Evolutionary conservation across 2,329 filamentous ascomycete species (phyloP), one percentile per base, ranked within the genome.

Genomic region (Trichoderma cornu-damae): DNA sequence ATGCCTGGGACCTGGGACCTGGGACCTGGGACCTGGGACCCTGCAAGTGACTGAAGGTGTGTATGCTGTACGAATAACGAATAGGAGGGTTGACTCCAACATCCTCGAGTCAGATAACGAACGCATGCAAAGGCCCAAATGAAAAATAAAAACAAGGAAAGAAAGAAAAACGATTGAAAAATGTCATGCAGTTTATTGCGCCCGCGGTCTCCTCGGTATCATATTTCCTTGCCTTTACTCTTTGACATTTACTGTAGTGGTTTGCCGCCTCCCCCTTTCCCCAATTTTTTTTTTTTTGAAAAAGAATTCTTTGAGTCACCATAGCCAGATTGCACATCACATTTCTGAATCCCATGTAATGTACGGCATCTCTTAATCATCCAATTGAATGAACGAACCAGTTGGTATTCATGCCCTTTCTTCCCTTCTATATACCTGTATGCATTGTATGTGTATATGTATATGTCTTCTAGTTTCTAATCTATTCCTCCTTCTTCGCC

Each of bases 401-500:
- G 22, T 38, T 34, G 30, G 51, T 30, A n/a, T n/a, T n/a, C 14
- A 55, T 22, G 51, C 34, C n/a, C 30, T 47, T 20, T 47, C 42
- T 38, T 55, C 34, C 51, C 42, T 30, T 55, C 51, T 55, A 55
- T 55, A 55, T 55, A 58, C 53, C 56, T 57, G 42, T 44, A 61
- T 67, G 64, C 65, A 63, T 61, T 69, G 68, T 65, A 68, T 67
- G 61, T 66, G 65, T 70, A 67, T 65, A 68, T 61, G 54, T 57
- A 32, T 53, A 38, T 61, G 51, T 61, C 54, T 44, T 63, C 51
- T 63, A 40, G 59, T 16, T 22, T 53, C 61, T 48, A 57, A 35
- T 71, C 70, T 78, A 80, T 69, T 76, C 73, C 60, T 81, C 72
- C 73, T 84, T 84, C 75, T 84, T 84, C 16, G 68, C 68, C 69